Evolutionary conservation across 306 rosid species (phyloP).

Genomic region (Vigna mungo): DNA sequence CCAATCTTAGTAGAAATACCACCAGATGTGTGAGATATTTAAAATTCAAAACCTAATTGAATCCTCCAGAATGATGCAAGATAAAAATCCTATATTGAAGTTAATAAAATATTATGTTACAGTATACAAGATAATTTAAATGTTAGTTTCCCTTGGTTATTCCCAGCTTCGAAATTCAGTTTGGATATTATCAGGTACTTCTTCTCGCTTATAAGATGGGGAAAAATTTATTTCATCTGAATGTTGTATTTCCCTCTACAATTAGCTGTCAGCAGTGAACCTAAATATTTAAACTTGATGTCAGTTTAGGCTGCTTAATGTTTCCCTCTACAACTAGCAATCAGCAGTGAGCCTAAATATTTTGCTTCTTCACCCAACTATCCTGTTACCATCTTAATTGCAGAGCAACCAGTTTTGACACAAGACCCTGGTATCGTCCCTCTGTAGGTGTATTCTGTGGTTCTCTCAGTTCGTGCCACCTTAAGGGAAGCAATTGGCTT

Average conservation of each 20-base stretch:
- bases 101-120: not conserved
- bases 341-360: conserved; percentile 18
- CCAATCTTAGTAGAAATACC: not conserved
- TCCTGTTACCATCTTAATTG: conserved; percentile 36
- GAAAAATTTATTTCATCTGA: not conserved
- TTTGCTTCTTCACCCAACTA: conserved; percentile 13
- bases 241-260: not conserved
- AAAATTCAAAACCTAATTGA: not conserved
- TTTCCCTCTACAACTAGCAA: conserved; percentile 27
- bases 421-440: conserved; percentile 43
- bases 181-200: not conserved
- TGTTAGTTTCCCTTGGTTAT: not conserved
- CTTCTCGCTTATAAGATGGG: not conserved
- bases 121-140: not conserved
- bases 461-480: conserved; percentile 4
- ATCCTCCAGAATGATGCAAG: not conserved
- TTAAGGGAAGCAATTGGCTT: conserved; percentile 40
- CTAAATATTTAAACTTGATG: conserved; percentile 21
- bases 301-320: conserved; percentile 46
- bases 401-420: conserved; percentile 40
- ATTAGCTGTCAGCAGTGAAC: conserved; percentile 13
- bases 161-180: not conserved
- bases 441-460: not conserved
- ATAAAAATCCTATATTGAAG: not conserved
- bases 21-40: not conserved